Conservation (phyloP, 2,329 filamentous ascomycete species). For the Alternaria longipes region DNA sequence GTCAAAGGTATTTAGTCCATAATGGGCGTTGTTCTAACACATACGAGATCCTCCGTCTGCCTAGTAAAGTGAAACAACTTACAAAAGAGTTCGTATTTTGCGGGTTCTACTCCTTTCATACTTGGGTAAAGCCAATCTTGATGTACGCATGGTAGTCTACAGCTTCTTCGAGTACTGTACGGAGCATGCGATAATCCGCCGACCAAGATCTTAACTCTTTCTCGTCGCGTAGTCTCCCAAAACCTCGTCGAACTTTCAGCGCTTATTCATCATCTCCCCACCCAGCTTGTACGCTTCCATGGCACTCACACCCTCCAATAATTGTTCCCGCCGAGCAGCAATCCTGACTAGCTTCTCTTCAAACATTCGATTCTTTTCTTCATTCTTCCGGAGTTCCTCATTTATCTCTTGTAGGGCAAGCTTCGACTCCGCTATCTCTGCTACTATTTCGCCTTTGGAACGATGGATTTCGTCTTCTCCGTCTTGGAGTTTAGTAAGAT, state of each 20-base stretch:
- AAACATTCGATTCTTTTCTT: too few relatives aligned
- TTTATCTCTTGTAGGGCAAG: neutral
- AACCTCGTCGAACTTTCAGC: neutral
- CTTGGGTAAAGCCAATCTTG: too few relatives aligned
- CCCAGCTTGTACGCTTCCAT: neutral
- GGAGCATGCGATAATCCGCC: neutral
- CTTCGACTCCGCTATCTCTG: neutral
- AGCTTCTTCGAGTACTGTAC: neutral
- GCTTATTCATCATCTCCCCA: neutral
- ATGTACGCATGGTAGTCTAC: neutral
- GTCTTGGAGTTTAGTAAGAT: neutral
- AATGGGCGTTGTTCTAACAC: too few relatives aligned
- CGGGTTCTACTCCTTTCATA: accelerated
- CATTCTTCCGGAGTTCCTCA: accelerated
- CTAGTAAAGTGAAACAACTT: too few relatives aligned
- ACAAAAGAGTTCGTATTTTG: accelerated
- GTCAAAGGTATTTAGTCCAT: too few relatives aligned
- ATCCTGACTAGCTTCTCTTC: neutral
- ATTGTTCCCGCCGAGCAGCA: neutral
- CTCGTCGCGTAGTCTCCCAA: neutral
- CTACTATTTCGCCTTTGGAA: too few relatives aligned
- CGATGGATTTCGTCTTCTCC: neutral
- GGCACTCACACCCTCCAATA: neutral
- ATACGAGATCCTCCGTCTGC: too few relatives aligned
- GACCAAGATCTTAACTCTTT: accelerated